Evolutionary conservation across 2,329 filamentous ascomycete species (phyloP).

Genomic region (Neurospora crassa): DNA sequence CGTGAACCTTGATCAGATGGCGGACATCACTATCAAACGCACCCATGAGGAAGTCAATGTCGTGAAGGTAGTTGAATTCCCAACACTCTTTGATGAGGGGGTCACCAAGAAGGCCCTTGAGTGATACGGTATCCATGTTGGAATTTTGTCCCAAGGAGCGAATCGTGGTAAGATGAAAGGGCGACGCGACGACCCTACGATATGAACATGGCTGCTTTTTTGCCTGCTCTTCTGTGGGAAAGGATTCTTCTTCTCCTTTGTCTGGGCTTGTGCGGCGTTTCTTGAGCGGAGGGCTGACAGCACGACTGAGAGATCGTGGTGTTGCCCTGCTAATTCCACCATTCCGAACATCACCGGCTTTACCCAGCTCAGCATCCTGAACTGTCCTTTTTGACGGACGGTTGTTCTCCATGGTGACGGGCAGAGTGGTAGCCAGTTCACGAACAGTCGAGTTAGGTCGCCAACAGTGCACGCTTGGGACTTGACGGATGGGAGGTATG

Average conservation of each 20-base stretch:
- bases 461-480: not conserved
- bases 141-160: constrained; percentile 46
- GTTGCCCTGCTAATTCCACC: constrained; percentile 4
- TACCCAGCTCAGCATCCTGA: constrained; percentile 19
- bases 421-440: not conserved
- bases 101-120: constrained; percentile 62
- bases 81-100: constrained; percentile 63
- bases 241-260: not conserved
- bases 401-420: constrained; percentile 4
- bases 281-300: constrained; percentile 33
- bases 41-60: constrained; percentile 45
- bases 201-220: not conserved
- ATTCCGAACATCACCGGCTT: constrained; percentile 4
- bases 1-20: constrained; percentile 39
- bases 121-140: constrained; percentile 57
- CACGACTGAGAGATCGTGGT: constrained; percentile 24
- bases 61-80: constrained; percentile 61
- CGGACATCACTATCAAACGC: constrained; percentile 44
- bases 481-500: not conserved
- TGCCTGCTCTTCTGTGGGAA: not conserved
- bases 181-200: constrained; percentile 39
- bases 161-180: constrained; percentile 63
- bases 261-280: constrained; percentile 6
- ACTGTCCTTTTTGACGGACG: constrained; percentile 2
- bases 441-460: not conserved